Evolutionary conservation across 805 yeast species (phyloP), one percentile per base, ranked within the genome.

Genomic region (Sugiyamaella marilandica): DNA sequence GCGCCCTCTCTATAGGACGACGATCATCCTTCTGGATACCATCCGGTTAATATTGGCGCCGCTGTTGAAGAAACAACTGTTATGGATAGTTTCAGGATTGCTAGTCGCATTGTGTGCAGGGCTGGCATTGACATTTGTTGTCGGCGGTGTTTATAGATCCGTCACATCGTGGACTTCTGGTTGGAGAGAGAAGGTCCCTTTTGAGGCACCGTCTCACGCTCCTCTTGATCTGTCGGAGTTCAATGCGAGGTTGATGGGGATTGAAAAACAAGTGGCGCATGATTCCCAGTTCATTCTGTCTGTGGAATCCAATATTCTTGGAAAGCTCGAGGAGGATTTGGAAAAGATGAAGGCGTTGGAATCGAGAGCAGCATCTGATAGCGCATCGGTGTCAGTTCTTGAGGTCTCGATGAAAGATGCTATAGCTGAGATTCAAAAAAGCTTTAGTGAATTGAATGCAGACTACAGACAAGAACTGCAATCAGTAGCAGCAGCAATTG

Each of bases 161-260:
- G 7, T 24, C 29, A 24, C 29, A 24, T 24, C 29, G 29, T 24
- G 29, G 29, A 24, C 29, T 24, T 3, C 7, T 24, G 7, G 29
- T 24, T 24, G 29, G 29, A 24, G 29, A 3, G 29, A 24, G 7
- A 24, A 24, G 29, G 29, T 3, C 7, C 29, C 29, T 24, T 24
- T 24, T 24, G 29, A 24, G 29, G 29, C 29, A 24, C 61, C 59
- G 18, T 41, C 21, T 5, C 37, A 43, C 7, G 52, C 54, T 19
- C 60, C 61, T 5, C 47, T 46, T 11, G 55, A 58, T 41, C 19
- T 58, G 24, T 33, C 37, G 10, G 58, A 56, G 34, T 35, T 51
- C 5, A 36, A 53, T 5, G 29, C 16, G 2, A 50, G 61, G n/a
- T 55, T 58, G 14, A 31, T 54, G 50, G 16, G 39, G 13, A 50